These are phyloP conservation scores for Xylariaceae sp. DNA, from an alignment of 2,329 filamentous ascomycete genomes.

Conservation along the genomic window DNA sequence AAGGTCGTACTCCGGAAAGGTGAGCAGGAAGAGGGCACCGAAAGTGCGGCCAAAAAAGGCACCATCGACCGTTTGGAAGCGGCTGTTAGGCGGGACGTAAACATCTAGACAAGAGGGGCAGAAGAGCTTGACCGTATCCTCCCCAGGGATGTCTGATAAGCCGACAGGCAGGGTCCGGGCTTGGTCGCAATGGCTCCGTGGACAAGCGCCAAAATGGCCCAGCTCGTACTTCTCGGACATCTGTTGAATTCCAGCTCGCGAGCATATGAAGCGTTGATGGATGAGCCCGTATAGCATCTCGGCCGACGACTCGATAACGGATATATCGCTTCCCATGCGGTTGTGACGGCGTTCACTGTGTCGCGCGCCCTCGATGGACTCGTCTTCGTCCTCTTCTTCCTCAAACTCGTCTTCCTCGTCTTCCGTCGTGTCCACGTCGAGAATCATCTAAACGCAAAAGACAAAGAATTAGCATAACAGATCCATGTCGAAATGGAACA, in stretches of 20 bases:
- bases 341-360: constrained; percentile 65
- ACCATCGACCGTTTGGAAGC: constrained; percentile 95
- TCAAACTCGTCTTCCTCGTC: no score
- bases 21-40: constrained; percentile 94
- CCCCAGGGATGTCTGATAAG: constrained; percentile 86
- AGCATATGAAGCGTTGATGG: constrained; percentile 97
- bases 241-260: constrained; percentile 90
- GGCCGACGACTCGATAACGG: constrained; percentile 94
- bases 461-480: neutral
- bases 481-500: no score
- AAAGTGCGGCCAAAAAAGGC: constrained; percentile 98
- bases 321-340: constrained; percentile 86
- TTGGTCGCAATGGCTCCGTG: constrained; percentile 87
- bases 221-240: constrained; percentile 99
- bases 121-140: constrained; percentile 97
- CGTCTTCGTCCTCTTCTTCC: constrained; percentile 67
- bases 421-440: constrained; percentile 90
- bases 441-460: constrained; percentile 65
- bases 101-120: constrained; percentile 95
- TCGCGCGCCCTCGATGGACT: constrained; percentile 56
- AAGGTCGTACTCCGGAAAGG: constrained; percentile 92
- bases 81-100: constrained; percentile 93
- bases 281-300: constrained; percentile 97
- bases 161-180: constrained; percentile 90
- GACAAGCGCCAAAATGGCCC: constrained; percentile 91